Evolutionary conservation across 805 yeast species (phyloP).

Genomic region (Kuraishia capsulata): DNA sequence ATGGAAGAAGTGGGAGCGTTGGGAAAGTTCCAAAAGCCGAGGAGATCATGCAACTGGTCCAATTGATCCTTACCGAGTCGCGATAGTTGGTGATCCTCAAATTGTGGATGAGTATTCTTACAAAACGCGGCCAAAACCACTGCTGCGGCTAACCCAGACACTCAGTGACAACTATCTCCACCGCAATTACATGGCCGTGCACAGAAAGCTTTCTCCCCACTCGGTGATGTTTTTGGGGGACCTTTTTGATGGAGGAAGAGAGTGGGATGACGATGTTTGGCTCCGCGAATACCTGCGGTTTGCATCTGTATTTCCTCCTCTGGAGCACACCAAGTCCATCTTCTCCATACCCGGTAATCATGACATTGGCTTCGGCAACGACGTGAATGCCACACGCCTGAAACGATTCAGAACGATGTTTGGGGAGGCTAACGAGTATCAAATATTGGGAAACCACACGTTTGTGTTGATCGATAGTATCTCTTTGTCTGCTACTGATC

Average conservation of each 20-base stretch:
- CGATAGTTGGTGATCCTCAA: constrained; percentile 86
- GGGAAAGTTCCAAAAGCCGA: constrained; percentile 24
- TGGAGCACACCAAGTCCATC: constrained; percentile 29
- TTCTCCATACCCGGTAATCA: constrained; percentile 78
- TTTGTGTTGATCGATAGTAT: constrained; percentile 75
- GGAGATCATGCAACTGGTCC: too few relatives aligned
- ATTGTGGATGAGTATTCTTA: constrained; percentile 84
- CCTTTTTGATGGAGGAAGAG: constrained; percentile 89
- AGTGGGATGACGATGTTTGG: constrained; percentile 69
- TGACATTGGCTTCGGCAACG: constrained; percentile 88
- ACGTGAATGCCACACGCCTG: constrained; percentile 45
- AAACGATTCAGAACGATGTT: constrained; percentile 62
- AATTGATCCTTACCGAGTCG: constrained; percentile 5
- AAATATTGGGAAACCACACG: constrained; percentile 61
- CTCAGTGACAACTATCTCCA: constrained; percentile 74
- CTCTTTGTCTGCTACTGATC: constrained; percentile 55
- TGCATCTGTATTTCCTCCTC: constrained; percentile 52
- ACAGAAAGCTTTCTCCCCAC: constrained; percentile 58
- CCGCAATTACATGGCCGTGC: constrained; percentile 59
- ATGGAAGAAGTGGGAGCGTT: constrained; percentile 64
- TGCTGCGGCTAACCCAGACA: constrained; percentile 46
- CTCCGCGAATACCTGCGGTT: constrained; percentile 62
- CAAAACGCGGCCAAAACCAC: constrained; percentile 49
- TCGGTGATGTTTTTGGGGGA: constrained; percentile 80
- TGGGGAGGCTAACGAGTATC: constrained; percentile 56